phyloP scores from a whole-genome alignment of 768 basidiomycete species.

The Boletus edulis region DNA sequence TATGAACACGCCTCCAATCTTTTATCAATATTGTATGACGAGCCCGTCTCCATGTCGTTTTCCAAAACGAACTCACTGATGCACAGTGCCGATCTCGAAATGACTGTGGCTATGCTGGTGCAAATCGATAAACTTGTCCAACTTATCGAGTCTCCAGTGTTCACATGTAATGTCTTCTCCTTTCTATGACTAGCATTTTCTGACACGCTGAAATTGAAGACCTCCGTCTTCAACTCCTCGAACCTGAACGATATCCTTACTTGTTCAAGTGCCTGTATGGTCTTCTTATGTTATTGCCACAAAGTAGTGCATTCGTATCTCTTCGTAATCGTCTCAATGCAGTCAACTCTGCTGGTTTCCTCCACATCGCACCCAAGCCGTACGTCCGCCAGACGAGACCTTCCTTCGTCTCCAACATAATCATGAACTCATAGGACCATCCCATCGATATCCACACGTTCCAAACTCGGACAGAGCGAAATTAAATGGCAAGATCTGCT shows the following conservation, averaged over 20 bases:
- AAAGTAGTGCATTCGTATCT: slow-evolving; percentile 94
- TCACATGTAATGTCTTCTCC: slow-evolving; percentile 69
- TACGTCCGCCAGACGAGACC: slow-evolving; percentile 35
- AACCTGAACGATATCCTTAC: slow-evolving; percentile 95
- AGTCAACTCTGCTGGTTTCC: slow-evolving; percentile 91
- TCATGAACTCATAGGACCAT: slow-evolving; percentile 33
- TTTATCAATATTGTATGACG: slow-evolving; percentile 85
- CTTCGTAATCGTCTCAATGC: slow-evolving; percentile 92
- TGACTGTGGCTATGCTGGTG: slow-evolving; percentile 91
- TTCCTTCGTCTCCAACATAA: background rate
- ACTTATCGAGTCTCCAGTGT: slow-evolving; percentile 96
- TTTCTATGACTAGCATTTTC: background rate
- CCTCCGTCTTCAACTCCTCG: slow-evolving; percentile 88
- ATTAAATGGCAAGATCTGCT: slow-evolving; percentile 98
- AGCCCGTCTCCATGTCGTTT: background rate
- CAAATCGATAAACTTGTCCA: slow-evolving; percentile 98
- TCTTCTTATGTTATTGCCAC: slow-evolving; percentile 93
- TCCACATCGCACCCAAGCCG: slow-evolving; percentile 88
- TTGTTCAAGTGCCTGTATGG: slow-evolving; percentile 98
- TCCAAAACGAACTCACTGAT: background rate
- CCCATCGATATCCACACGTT: slow-evolving; percentile 50
- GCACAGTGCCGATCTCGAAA: slow-evolving; percentile 88
- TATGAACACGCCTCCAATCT: slow-evolving; percentile 99
- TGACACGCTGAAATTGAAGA: slow-evolving; percentile 39
- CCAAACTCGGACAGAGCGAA: slow-evolving; percentile 80